Evolutionary conservation across 257 asterid genomes (phyloP), one percentile per base, ranked within the genome.

Genomic region (Mitragyna speciosa): DNA sequence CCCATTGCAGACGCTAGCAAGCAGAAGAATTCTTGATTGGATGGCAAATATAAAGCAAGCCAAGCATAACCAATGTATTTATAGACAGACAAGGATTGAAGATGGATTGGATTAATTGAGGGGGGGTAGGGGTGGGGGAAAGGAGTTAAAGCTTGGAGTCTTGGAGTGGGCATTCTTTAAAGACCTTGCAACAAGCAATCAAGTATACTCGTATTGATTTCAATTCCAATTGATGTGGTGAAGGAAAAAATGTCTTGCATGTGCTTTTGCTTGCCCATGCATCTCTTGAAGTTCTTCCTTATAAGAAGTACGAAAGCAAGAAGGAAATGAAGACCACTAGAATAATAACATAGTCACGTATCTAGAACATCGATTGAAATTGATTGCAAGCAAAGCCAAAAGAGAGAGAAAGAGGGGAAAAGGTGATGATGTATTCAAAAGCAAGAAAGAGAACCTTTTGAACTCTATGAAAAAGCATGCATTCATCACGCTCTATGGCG

Each of bases 121-220:
- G 41, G 41, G 41, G 41, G 41, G 2, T 1, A 36, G 58, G 82
- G 51, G 0, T 26, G 51, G 47, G 33, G 31, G 48, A 15, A 64
- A 6, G n/a, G 70, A 78, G 51, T 82, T 65, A 78, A 83, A 45
- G 78, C 80, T 68, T 83, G 86, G 86, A 83, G 83, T 79, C 83
- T 78, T 79, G 78, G 70, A 83, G 86, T 83, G 86, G 83, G 80
- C 78, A 83, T 83, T 59, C 83, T 73, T 83, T 79, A 79, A 83
- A 69, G 86, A 51, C 78, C 83, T 79, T 78, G 83, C 83, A 83
- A 39, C 52, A 51, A 73, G 78, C 81, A 69, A 79, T 79, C 86
- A 79, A 83, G 72, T 66, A 47, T 47, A 48, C 48, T 8, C 65
- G 26, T 22, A 30, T 67, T 76, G 28, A 58, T 75, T 59, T 78